A percentile compares a stretch with the other conserved stretches of the same genome.
These are phyloP conservation scores for Cardamine resedifolia DNA, from an alignment of 345 rosid genomes.

Conservation along the genomic window DNA sequence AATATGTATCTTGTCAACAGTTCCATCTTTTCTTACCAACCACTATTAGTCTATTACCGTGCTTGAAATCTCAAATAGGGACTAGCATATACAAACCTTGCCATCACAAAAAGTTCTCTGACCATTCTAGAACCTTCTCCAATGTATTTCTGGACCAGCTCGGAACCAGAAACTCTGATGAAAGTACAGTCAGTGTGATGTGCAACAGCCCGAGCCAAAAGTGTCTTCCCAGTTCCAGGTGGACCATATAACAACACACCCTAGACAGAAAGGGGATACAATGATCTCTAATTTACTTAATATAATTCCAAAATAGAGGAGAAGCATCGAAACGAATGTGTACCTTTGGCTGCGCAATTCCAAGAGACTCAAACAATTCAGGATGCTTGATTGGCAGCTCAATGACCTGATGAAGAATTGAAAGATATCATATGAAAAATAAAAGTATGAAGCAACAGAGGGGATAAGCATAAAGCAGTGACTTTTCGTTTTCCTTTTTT, in stretches of 20 bases:
- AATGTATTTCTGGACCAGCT: constrained; percentile 93
- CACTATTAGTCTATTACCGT: background rate
- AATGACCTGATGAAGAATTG: constrained; percentile 61
- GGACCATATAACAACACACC: constrained; percentile 98
- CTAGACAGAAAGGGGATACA: constrained; percentile 35
- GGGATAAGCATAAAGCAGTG: background rate
- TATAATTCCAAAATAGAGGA: background rate
- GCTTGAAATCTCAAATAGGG: background rate
- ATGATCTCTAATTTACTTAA: background rate
- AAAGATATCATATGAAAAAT: background rate
- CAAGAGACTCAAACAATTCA: constrained; percentile 94
- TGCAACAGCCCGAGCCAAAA: constrained; percentile 98
- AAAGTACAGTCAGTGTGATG: constrained; percentile 99
- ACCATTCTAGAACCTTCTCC: constrained; percentile 99
- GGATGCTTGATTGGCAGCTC: constrained; percentile 99
- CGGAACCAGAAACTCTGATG: constrained; percentile 99
- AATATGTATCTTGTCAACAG: background rate
- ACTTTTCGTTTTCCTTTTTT: background rate
- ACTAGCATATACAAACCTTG: constrained; percentile 57
- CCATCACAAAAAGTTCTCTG: constrained; percentile 98
- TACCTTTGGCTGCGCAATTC: constrained; percentile 99
- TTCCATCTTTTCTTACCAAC: background rate
- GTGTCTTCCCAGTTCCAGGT: constrained; percentile 99
- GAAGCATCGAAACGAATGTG: background rate
- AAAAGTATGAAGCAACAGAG: background rate